These are phyloP conservation scores for Phytophthora podocarpi DNA, from an alignment of 352 stramenopile genomes.

Conservation along the genomic window DNA sequence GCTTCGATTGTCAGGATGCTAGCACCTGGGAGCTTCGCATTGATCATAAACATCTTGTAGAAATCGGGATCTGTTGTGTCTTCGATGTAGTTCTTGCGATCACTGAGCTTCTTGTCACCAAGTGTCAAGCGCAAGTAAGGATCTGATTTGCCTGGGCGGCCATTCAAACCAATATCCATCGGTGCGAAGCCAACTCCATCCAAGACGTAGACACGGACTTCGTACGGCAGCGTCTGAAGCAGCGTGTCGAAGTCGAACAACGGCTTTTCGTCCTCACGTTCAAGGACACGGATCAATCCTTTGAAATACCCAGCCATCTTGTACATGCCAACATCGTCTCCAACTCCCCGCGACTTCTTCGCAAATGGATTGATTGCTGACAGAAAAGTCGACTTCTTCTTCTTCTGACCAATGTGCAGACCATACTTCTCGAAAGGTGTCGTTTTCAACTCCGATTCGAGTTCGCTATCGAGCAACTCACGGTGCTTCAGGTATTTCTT, in stretches of 20 bases:
- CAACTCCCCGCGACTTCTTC: constrained; percentile 55
- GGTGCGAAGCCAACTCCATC: constrained; percentile 84
- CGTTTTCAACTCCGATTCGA: constrained; percentile 80
- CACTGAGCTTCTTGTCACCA: constrained; percentile 86
- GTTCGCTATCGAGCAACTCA: constrained; percentile 62
- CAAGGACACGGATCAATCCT: constrained; percentile 89
- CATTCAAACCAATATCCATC: constrained; percentile 88
- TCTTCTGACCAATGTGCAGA: constrained; percentile 81
- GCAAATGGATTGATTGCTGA: constrained; percentile 72
- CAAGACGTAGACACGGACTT: constrained; percentile 89
- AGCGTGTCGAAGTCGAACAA: constrained; percentile 73
- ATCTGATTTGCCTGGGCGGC: constrained; percentile 84
- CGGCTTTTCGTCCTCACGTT: constrained; percentile 80
- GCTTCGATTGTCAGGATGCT: constrained; percentile 88
- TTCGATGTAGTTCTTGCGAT: constrained; percentile 91
- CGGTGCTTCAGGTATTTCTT: constrained; percentile 85
- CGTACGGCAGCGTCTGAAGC: constrained; percentile 76
- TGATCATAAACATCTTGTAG: constrained; percentile 91
- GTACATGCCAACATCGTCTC: constrained; percentile 59
- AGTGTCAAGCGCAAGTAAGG: constrained; percentile 88
- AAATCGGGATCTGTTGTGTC: constrained; percentile 90
- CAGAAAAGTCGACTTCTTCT: constrained; percentile 70
- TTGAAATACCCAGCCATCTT: constrained; percentile 91
- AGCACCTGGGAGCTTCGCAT: constrained; percentile 83
- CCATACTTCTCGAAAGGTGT: constrained; percentile 91